phyloP scores from a whole-genome alignment of 768 basidiomycete species.

The Macrolepiota dolichaula region DNA sequence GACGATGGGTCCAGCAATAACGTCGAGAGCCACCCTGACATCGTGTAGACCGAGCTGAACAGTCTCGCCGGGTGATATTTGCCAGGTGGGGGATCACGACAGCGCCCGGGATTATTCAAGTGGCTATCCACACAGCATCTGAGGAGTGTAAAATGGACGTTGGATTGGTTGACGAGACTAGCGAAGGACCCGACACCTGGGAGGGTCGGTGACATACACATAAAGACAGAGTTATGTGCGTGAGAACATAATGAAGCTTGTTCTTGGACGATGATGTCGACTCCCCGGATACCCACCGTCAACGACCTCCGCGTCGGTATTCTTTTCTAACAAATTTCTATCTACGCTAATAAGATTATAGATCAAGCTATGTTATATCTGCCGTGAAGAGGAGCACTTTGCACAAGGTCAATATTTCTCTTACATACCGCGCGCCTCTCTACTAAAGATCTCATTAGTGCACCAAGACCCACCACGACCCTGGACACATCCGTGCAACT shows the following conservation, averaged over 20 bases:
- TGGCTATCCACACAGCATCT: too few species aligned
- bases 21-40: too few species aligned
- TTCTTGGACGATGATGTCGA: conserved; percentile 6
- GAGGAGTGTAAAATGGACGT: too few species aligned
- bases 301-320: conserved; percentile 28
- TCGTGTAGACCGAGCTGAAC: too few species aligned
- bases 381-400: conserved; percentile 65
- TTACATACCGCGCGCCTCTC: not conserved
- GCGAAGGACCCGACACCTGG: not conserved
- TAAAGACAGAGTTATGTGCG: not conserved
- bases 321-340: not conserved
- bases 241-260: conserved; percentile 3
- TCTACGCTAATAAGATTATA: conserved; percentile 13
- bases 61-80: too few species aligned
- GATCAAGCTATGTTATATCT: conserved; percentile 82
- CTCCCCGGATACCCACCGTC: conserved; percentile 23
- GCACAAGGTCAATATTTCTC: conserved; percentile 35
- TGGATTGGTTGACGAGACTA: too few species aligned
- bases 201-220: not conserved
- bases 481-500: conserved; percentile 82
- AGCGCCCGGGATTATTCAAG: too few species aligned
- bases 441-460: conserved; percentile 22
- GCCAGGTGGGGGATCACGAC: too few species aligned
- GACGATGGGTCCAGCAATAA: too few species aligned
- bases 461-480: conserved; percentile 45